Percentiles rank a stretch among this genome's conserved stretches.
Conservation (phyloP, 1,139 yeast genomes). For the Kluyveromyces sp. region DNA sequence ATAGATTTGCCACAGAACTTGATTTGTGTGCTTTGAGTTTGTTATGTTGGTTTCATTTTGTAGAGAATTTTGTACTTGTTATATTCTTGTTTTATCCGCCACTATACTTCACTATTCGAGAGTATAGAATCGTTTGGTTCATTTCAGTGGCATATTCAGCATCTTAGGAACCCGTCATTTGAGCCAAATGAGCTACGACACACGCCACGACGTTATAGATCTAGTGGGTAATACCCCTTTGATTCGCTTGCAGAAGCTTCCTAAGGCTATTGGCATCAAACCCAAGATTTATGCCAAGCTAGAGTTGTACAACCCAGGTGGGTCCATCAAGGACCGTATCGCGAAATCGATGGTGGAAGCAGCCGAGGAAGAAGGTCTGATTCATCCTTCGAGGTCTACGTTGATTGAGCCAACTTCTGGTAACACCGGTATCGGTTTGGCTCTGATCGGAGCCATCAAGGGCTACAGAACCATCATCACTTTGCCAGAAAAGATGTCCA, state of each 20-base stretch:
- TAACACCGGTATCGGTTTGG: conserved; percentile 84
- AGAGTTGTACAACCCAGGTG: conserved; percentile 87
- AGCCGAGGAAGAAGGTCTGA: conserved; percentile 72
- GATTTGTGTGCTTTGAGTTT: too few species aligned
- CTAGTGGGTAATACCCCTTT: conserved; percentile 75
- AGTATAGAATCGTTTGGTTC: not conserved
- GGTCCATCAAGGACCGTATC: conserved; percentile 91
- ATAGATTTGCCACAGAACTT: too few species aligned
- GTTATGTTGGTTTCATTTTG: too few species aligned
- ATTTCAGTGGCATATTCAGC: too few species aligned
- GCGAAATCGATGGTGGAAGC: conserved; percentile 82
- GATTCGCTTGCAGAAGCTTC: conserved; percentile 66
- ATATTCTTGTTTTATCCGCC: too few species aligned
- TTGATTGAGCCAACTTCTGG: conserved; percentile 88
- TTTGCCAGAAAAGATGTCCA: conserved; percentile 87
- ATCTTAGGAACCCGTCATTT: not conserved
- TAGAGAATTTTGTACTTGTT: too few species aligned
- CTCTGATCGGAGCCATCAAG: conserved; percentile 77
- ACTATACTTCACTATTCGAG: too few species aligned
- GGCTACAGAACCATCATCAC: conserved; percentile 87
- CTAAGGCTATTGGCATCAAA: conserved; percentile 69
- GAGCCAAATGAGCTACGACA: conserved; percentile 5
- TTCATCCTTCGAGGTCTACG: conserved; percentile 73
- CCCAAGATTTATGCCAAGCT: conserved; percentile 82
- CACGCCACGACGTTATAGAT: conserved; percentile 25